Percentiles rank a stretch among this genome's conserved stretches.
Conservation (phyloP, 2,329 filamentous ascomycete species). For the Aureobasidium sp. region DNA sequence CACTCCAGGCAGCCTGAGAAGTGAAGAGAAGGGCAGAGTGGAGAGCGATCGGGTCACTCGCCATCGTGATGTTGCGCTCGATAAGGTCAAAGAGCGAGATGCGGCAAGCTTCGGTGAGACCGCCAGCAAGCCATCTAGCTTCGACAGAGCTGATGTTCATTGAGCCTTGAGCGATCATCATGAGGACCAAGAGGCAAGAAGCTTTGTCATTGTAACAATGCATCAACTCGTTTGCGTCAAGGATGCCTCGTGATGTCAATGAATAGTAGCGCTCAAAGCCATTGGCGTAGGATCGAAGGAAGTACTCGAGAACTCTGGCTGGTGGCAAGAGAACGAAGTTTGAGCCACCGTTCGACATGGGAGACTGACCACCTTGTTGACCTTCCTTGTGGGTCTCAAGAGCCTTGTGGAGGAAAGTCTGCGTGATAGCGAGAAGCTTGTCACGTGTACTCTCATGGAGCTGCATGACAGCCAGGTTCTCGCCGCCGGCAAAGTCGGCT, state of each 20-base stretch:
- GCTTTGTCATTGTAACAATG: conserved; percentile 54
- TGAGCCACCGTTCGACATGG: conserved; percentile 44
- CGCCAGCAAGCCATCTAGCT: conserved; percentile 56
- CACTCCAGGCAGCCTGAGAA: conserved; percentile 62
- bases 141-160: conserved; percentile 57
- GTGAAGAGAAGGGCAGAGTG: conserved; percentile 61
- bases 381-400: conserved; percentile 56
- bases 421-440: conserved; percentile 62
- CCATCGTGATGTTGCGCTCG: conserved; percentile 62
- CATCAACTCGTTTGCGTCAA: conserved; percentile 61
- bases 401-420: conserved; percentile 62
- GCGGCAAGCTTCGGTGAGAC: conserved; percentile 61
- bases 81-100: conserved; percentile 65
- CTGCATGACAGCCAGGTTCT: conserved; percentile 40
- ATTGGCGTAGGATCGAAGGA: conserved; percentile 57
- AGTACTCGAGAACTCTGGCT: conserved; percentile 57
- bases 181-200: conserved; percentile 56
- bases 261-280: conserved; percentile 60
- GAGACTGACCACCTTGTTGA: conserved; percentile 29
- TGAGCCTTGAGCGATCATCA: conserved; percentile 66
- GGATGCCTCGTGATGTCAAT: conserved; percentile 49
- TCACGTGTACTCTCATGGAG: conserved; percentile 52
- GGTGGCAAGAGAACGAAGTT: conserved; percentile 61
- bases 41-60: conserved; percentile 55
- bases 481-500: conserved; percentile 38